phyloP scores from a whole-genome alignment of 1,284 basidiomycete genomes.

The Melampsora larici-populina region DNA sequence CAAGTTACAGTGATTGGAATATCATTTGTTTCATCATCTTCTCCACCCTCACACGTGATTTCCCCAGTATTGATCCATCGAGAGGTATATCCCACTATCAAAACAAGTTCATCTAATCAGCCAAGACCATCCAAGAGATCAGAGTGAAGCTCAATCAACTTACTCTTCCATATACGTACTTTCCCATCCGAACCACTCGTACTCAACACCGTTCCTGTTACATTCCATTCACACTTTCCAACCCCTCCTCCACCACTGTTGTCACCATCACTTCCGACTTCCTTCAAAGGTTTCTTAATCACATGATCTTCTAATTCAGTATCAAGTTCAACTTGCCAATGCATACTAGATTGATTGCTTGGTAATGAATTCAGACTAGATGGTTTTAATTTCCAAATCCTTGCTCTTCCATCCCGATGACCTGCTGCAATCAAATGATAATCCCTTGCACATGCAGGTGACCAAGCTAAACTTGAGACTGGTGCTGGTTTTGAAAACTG shows the following conservation, averaged over 20 bases:
- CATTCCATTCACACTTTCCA: conserved; percentile 62
- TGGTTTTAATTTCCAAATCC: conserved; percentile 74
- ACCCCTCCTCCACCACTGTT: conserved; percentile 37
- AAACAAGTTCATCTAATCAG: neutral
- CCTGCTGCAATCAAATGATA: conserved; percentile 89
- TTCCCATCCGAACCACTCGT: conserved; percentile 85
- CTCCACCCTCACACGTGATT: conserved; percentile 22
- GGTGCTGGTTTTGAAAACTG: conserved; percentile 58
- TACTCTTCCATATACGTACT: conserved; percentile 74
- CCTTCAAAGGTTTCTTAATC: conserved; percentile 48
- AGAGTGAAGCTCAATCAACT: neutral
- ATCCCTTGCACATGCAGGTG: conserved; percentile 80
- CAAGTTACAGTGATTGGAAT: neutral
- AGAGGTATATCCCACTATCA: conserved; percentile 37
- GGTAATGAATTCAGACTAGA: conserved; percentile 57
- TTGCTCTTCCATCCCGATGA: conserved; percentile 73
- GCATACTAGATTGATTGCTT: conserved; percentile 53
- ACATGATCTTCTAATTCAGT: conserved; percentile 82
- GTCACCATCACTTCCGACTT: neutral
- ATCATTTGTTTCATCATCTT: neutral
- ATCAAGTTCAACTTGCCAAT: conserved; percentile 70
- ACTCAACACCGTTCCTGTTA: conserved; percentile 82
- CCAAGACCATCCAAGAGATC: neutral
- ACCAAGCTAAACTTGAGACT: conserved; percentile 67
- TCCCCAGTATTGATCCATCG: conserved; percentile 36